Evolutionary conservation across 805 yeast genomes (phyloP), one percentile per base, ranked within the genome.

Genomic region (Sugiyamaella lignohabitans): DNA sequence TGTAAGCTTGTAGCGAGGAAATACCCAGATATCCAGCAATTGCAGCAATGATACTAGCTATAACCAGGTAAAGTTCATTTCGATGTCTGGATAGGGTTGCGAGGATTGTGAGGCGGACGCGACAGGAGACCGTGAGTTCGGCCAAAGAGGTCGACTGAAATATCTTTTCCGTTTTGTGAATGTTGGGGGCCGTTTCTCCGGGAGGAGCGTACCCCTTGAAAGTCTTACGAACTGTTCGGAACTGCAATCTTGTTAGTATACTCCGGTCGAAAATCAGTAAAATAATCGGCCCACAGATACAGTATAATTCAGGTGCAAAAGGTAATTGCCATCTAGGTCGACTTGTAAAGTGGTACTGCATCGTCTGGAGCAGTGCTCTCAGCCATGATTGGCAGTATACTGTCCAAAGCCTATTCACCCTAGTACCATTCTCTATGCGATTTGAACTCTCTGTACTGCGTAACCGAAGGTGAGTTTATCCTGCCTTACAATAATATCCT

Each of bases 401-500:
- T n/a, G n/a, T n/a, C n/a, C n/a, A n/a, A n/a, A n/a, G n/a, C n/a
- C n/a, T n/a, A n/a, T n/a, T n/a, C n/a, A n/a, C n/a, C n/a, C n/a
- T n/a, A n/a, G n/a, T n/a, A n/a, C n/a, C n/a, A n/a, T n/a, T n/a
- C n/a, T n/a, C n/a, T n/a, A n/a, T n/a, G n/a, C n/a, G n/a, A n/a
- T n/a, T n/a, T n/a, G n/a, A n/a, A n/a, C n/a, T n/a, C n/a, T n/a
- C n/a, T n/a, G n/a, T n/a, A n/a, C n/a, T n/a, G n/a, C n/a, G n/a
- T n/a, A n/a, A n/a, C n/a, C n/a, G n/a, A n/a, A n/a, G n/a, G n/a
- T n/a, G n/a, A n/a, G 32, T 27, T 27, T 8, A 27, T 27, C 38
- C 38, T 49, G 50, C 52, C 59, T 51, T 56, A 56, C 60, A 48
- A 53, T 54, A 42, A 57, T 45, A 32, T 57, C 60, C 11, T 52